A percentile compares a stretch with the other conserved stretches of the same genome.
Conservation (phyloP, 345 rosid genomes). For the Camelina neglecta region DNA sequence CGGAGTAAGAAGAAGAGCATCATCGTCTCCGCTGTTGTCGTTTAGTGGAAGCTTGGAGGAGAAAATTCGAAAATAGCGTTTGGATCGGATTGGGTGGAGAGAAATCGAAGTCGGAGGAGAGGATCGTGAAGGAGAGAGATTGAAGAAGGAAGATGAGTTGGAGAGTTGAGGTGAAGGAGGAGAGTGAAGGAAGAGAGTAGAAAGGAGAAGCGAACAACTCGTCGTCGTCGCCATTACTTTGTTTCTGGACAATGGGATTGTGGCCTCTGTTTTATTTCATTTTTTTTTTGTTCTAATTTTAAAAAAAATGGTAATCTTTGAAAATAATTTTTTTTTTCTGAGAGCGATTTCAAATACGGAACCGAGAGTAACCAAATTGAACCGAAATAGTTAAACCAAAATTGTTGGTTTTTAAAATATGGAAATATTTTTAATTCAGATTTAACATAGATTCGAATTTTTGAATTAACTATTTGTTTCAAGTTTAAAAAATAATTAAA, state of each 20-base stretch:
- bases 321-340: not conserved
- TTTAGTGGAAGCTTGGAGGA: conserved; percentile 42
- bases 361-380: not conserved
- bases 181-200: conserved; percentile 51
- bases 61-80: conserved; percentile 31
- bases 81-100: conserved; percentile 31
- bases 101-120: conserved; percentile 31
- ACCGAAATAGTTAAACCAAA: not conserved
- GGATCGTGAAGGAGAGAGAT: conserved; percentile 21
- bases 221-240: conserved; percentile 57
- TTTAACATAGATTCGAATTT: too few relatives aligned
- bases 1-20: not conserved
- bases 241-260: conserved; percentile 41
- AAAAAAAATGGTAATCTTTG: not conserved
- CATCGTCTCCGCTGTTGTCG: conserved; percentile 13
- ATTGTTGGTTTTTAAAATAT: too few relatives aligned
- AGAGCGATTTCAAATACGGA: not conserved
- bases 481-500: too few relatives aligned
- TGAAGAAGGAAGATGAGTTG: conserved; percentile 17
- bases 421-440: too few relatives aligned
- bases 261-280: conserved; percentile 41
- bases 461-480: too few relatives aligned
- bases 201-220: conserved; percentile 53
- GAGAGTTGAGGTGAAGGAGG: conserved; percentile 43
- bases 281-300: not conserved